phyloP scores from a whole-genome alignment of 176 grass and related monocot species.

The Poa pratensis region DNA sequence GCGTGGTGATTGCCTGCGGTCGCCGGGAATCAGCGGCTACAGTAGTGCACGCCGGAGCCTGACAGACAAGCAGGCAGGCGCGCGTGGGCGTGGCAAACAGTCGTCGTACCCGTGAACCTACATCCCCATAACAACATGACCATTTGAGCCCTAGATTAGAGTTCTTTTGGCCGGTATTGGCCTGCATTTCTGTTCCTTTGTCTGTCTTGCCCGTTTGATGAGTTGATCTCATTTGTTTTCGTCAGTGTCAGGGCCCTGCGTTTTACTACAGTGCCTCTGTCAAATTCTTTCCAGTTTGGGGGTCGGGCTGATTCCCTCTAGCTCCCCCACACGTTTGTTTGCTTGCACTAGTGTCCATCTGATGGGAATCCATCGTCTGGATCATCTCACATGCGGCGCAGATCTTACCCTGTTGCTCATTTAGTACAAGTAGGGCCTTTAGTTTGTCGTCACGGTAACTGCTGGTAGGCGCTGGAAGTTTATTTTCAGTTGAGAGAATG shows the following conservation, averaged over 20 bases:
- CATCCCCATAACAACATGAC: background rate
- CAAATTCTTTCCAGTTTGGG: slow-evolving; percentile 7
- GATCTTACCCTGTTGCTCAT: background rate
- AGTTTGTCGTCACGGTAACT: too few relatives aligned
- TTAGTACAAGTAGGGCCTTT: too few relatives aligned
- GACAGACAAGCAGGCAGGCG: background rate
- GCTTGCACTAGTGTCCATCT: background rate
- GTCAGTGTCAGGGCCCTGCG: slow-evolving; percentile 6
- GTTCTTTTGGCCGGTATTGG: background rate
- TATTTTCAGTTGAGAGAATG: too few relatives aligned
- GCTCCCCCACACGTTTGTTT: background rate
- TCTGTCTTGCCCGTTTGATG: background rate
- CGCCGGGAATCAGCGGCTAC: background rate
- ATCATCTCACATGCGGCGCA: background rate
- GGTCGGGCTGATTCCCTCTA: background rate
- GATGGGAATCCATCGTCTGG: background rate
- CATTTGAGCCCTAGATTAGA: background rate
- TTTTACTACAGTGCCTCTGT: background rate
- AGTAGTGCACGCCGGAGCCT: background rate
- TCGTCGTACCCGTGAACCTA: slow-evolving; percentile 34
- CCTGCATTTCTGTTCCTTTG: background rate
- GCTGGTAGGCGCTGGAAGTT: too few relatives aligned
- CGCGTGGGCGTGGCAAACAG: slow-evolving; percentile 8
- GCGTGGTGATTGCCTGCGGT: background rate
- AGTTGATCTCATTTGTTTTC: slow-evolving; percentile 17